Base-by-base conservation (phyloP, 2,329 filamentous ascomycete species). In the Trichoderma sp. region DNA sequence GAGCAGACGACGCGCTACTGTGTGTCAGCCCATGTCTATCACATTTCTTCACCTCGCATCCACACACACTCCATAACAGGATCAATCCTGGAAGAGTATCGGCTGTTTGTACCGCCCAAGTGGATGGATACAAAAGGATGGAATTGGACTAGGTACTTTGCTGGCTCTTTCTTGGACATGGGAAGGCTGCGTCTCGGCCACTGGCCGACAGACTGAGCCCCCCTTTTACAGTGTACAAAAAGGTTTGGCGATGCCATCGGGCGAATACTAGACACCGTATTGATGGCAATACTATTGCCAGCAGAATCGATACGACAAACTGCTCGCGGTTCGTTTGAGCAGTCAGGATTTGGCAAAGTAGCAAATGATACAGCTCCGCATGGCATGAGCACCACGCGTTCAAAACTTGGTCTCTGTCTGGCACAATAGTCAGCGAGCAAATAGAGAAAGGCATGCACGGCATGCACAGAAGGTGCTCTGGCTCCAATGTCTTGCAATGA, bases 1-100 rank as follows among this genome's bases (percentile, higher is more conserved):
- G n/a, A 64, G 56, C 62, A 68, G 21, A 37, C 68, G 56, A 27
- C 68, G 29, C 68, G 63, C 68, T 70, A 70, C 68, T 70, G 68
- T 67, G 61, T 40, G 62, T 55, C 53, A 61, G 64, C 68, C 68
- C 68, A 69, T 69, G 68, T 43, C 68, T 35, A 60, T 69, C 68
- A 69, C 68, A 69, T 43, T 69, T 49, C 37, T 60, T 63, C 52
- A 58, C 59, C 47, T 68, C 31, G 52, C 58, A 57, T 16, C 52
- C 52, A 63, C 37, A 53, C 68, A 69, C 53, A 64, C 47, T 58
- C 19, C 27, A 55, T 40, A 40, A 16, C 31, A 29, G 68, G 53
- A 69, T 64, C 60, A 53, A 53, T 52, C 43, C 52, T 31, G 53
- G 40, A 68, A 52, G 43, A 31, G 19, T 47, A 35, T 58, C 29